Conservation (phyloP, 2,329 filamentous ascomycete species). For the Penicillium hesseltinei region DNA sequence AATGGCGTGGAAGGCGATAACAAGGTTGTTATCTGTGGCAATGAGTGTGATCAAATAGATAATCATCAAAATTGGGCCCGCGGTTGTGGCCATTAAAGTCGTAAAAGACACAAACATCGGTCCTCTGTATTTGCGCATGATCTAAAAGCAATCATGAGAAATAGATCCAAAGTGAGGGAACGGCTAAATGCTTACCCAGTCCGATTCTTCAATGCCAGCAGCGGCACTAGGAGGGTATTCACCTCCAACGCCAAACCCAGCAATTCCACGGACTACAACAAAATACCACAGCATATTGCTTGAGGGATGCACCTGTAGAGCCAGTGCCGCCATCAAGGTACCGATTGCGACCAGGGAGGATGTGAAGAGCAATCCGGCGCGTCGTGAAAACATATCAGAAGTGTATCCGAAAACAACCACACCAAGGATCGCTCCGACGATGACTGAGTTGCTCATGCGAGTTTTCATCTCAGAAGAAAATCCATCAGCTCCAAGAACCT, state of each 20-base stretch:
- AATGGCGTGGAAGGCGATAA: conserved; percentile 29
- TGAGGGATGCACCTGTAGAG: conserved; percentile 36
- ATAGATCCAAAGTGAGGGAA: background rate
- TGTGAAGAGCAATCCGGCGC: conserved; percentile 29
- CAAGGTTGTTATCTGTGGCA: conserved; percentile 36
- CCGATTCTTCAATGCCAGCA: conserved; percentile 37
- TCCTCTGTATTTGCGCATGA: conserved; percentile 29
- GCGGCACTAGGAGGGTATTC: conserved; percentile 42
- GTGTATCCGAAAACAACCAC: conserved; percentile 29
- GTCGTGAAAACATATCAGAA: conserved; percentile 31
- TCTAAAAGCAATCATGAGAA: conserved; percentile 12
- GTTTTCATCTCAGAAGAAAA: conserved; percentile 33
- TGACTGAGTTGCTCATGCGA: conserved; percentile 31
- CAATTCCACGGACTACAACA: conserved; percentile 37
- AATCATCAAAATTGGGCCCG: conserved; percentile 35
- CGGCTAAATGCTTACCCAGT: conserved; percentile 24
- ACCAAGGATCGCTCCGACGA: conserved; percentile 32
- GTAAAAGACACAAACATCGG: conserved; percentile 38
- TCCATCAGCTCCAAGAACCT: conserved; percentile 23
- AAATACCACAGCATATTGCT: conserved; percentile 41
- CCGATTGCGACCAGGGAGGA: conserved; percentile 29
- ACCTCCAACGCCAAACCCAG: conserved; percentile 40
- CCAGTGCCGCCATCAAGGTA: conserved; percentile 39
- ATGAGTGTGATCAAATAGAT: conserved; percentile 38
- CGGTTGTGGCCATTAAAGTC: conserved; percentile 37